These are phyloP conservation scores for Alternaria sp. DNA, from an alignment of 2,329 filamentous ascomycete genomes.

Conservation along the genomic window DNA sequence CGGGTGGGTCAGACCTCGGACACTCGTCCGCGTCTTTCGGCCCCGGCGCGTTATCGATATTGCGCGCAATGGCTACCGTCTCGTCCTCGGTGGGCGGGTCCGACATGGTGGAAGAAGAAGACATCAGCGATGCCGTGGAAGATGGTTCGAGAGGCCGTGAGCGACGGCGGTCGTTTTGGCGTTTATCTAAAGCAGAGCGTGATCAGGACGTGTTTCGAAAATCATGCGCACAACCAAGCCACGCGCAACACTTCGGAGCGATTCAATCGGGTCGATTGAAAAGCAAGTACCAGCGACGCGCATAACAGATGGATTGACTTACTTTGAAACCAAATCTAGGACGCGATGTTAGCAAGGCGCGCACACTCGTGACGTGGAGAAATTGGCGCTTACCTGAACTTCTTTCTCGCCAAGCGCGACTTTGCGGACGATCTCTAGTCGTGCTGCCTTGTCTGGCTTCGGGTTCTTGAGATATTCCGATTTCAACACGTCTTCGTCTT, in stretches of 20 bases:
- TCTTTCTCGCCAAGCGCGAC: slow-evolving; percentile 94
- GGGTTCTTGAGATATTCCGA: slow-evolving; percentile 82
- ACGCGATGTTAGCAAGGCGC: slow-evolving; percentile 38
- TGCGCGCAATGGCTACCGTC: slow-evolving; percentile 20
- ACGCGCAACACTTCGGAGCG: neutral
- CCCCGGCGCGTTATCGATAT: slow-evolving; percentile 27
- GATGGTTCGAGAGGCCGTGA: slow-evolving; percentile 71
- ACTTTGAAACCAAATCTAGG: slow-evolving; percentile 90
- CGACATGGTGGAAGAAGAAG: slow-evolving; percentile 46
- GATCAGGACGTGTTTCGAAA: slow-evolving; percentile 14
- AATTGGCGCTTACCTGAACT: slow-evolving; percentile 75
- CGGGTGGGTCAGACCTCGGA: slow-evolving; percentile 26
- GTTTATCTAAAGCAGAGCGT: slow-evolving; percentile 53
- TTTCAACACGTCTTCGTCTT: slow-evolving; percentile 89
- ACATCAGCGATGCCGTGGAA: slow-evolving; percentile 43
- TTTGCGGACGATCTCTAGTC: slow-evolving; percentile 81
- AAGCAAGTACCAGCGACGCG: neutral
- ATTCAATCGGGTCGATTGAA: neutral
- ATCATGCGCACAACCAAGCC: neutral
- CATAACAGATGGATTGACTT: slow-evolving; percentile 3
- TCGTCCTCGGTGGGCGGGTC: slow-evolving; percentile 44
- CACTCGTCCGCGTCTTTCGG: slow-evolving; percentile 20
- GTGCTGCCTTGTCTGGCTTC: slow-evolving; percentile 89
- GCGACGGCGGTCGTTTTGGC: slow-evolving; percentile 90
- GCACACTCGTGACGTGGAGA: slow-evolving; percentile 34